phyloP scores from a whole-genome alignment of 345 rosid genomes.

The Populus nigra region DNA sequence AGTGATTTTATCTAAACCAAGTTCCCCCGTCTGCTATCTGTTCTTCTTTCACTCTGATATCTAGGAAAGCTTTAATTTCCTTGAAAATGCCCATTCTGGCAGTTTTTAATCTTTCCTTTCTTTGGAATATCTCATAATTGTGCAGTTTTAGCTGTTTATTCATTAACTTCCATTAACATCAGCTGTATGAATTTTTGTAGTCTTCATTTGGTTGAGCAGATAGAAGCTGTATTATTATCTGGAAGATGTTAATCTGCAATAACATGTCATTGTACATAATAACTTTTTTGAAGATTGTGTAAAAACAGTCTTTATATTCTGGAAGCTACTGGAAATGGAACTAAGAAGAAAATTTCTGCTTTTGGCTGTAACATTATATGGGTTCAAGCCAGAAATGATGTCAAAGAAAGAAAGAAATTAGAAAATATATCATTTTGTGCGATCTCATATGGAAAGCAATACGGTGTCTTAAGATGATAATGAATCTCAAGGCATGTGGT shows the following conservation, averaged over 20 bases:
- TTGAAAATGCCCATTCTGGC: neutral
- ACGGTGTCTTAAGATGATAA: neutral
- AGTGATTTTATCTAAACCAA: slow-evolving; percentile 2
- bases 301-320: neutral
- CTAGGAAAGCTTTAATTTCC: neutral
- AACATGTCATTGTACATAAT: neutral
- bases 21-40: neutral
- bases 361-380: neutral
- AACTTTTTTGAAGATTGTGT: neutral
- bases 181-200: neutral
- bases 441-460: neutral
- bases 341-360: neutral
- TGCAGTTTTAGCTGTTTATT: neutral
- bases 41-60: slow-evolving; percentile 4
- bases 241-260: neutral
- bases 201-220: neutral
- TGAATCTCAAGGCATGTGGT: neutral
- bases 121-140: neutral
- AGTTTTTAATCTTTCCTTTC: neutral
- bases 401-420: neutral
- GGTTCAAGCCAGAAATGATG: neutral
- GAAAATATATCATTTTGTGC: neutral
- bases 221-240: slow-evolving; percentile 1
- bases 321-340: neutral
- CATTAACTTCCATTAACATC: slow-evolving; percentile 2